Evolutionary conservation across 1,284 basidiomycete species (phyloP).

Genomic region (Malassezia furfur): DNA sequence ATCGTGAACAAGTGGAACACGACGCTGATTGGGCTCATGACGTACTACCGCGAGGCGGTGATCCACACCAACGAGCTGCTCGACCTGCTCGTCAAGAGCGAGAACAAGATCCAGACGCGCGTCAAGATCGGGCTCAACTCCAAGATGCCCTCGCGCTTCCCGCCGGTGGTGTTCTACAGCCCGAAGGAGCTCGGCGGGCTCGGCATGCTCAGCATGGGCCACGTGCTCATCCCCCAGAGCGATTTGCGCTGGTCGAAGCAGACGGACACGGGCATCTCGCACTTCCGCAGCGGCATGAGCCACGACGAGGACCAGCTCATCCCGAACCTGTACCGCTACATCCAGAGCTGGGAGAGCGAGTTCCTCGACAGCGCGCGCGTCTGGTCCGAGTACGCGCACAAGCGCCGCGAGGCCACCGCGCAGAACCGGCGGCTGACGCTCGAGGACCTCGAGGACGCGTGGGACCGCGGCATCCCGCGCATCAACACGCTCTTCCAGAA

Average conservation of each 20-base stretch:
- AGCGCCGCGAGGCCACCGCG: conserved; percentile 94
- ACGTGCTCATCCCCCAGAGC: conserved; percentile 93
- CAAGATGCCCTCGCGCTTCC: conserved; percentile 93
- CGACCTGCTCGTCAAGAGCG: conserved; percentile 45
- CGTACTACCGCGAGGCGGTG: conserved; percentile 98
- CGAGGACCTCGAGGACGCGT: conserved; percentile 94
- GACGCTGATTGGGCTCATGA: conserved; percentile 60
- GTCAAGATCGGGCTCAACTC: conserved; percentile 98
- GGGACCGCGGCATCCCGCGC: conserved; percentile 95
- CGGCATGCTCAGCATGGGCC: conserved; percentile 98
- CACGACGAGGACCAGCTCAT: conserved; percentile 59
- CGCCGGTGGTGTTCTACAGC: conserved; percentile 62
- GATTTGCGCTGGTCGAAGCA: conserved; percentile 97
- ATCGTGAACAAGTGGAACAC: conserved; percentile 99
- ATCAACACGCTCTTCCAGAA: conserved; percentile 98
- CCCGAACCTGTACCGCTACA: conserved; percentile 93
- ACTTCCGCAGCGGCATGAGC: conserved; percentile 90
- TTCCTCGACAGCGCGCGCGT: conserved; percentile 96
- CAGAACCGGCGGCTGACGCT: conserved; percentile 92
- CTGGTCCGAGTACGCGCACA: conserved; percentile 99
- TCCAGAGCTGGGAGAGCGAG: conserved; percentile 98
- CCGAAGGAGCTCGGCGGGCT: conserved; percentile 63
- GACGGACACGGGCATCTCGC: conserved; percentile 77
- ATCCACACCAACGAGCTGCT: conserved; percentile 87
- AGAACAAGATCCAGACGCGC: conserved; percentile 66